These are phyloP conservation scores for Hirsutella thompsonii DNA, from an alignment of 2,329 filamentous ascomycete species.

Conservation along the genomic window DNA sequence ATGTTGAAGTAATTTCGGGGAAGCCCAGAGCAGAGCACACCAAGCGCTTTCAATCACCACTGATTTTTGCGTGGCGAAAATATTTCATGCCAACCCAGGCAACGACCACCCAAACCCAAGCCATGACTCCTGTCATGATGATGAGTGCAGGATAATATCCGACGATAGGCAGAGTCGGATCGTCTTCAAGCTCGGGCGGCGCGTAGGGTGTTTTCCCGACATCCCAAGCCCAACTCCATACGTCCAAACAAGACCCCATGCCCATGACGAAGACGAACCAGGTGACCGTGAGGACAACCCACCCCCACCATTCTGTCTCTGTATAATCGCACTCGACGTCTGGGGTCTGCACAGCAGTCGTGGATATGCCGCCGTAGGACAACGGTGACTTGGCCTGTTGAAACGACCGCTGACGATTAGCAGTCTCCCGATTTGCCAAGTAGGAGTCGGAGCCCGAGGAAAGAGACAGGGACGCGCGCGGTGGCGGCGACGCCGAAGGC, in stretches of 20 bases:
- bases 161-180: slow-evolving; percentile 85
- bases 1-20: too few relatives aligned
- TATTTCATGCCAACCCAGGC: slow-evolving; percentile 99
- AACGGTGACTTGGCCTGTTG: slow-evolving; percentile 47
- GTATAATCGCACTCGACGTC: slow-evolving; percentile 72
- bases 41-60: slow-evolving; percentile 34
- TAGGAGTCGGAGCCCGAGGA: slow-evolving; percentile 53
- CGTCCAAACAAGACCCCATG: slow-evolving; percentile 87
- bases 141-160: slow-evolving; percentile 95
- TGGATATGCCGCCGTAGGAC: slow-evolving; percentile 39
- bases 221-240: slow-evolving; percentile 99
- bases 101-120: slow-evolving; percentile 96
- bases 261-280: slow-evolving; percentile 95
- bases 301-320: slow-evolving; percentile 97
- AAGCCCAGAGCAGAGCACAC: too few relatives aligned
- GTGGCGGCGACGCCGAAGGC: slow-evolving; percentile 30
- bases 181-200: slow-evolving; percentile 88
- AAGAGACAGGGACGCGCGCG: slow-evolving; percentile 27
- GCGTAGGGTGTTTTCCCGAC: slow-evolving; percentile 93
- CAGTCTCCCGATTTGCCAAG: slow-evolving; percentile 31
- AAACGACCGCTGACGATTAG: slow-evolving; percentile 32
- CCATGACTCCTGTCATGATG: slow-evolving; percentile 88
- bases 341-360: slow-evolving; percentile 30
- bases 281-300: slow-evolving; percentile 79
- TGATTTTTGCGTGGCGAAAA: slow-evolving; percentile 92